phyloP scores from a whole-genome alignment of 169 alveolate species.

The Cryptosporidium sp. region DNA sequence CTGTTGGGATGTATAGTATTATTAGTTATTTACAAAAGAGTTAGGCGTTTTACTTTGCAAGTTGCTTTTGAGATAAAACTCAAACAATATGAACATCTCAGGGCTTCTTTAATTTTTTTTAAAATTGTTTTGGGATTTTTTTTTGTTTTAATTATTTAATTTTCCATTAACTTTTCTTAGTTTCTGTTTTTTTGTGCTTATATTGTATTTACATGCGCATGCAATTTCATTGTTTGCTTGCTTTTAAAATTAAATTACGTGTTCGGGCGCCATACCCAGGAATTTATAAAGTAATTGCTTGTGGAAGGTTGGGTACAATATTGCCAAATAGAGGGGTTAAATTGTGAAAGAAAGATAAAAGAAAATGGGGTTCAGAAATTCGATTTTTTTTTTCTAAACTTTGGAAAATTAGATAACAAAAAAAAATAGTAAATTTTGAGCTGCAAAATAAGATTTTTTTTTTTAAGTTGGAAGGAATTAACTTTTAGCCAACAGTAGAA shows the following conservation, averaged over 20 bases:
- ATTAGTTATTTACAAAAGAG: neutral
- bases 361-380: neutral
- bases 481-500: too few species aligned
- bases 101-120: neutral
- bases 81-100: neutral
- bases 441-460: too few species aligned
- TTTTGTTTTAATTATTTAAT: neutral
- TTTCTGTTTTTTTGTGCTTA: too few species aligned
- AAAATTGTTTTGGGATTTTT: neutral
- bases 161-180: neutral
- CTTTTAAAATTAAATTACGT: neutral
- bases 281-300: neutral
- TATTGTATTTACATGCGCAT: neutral
- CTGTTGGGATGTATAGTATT: neutral
- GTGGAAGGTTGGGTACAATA: neutral
- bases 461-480: neutral
- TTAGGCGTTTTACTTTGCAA: neutral
- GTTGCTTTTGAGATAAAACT: neutral
- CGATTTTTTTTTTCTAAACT: neutral
- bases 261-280: neutral
- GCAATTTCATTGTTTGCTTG: neutral
- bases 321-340: neutral
- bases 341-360: too few species aligned
- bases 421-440: neutral
- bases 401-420: too few species aligned